Evolutionary conservation across 1,139 yeast species (phyloP), one percentile per base, ranked within the genome.

Genomic region (Geotrichum klebahnii): DNA sequence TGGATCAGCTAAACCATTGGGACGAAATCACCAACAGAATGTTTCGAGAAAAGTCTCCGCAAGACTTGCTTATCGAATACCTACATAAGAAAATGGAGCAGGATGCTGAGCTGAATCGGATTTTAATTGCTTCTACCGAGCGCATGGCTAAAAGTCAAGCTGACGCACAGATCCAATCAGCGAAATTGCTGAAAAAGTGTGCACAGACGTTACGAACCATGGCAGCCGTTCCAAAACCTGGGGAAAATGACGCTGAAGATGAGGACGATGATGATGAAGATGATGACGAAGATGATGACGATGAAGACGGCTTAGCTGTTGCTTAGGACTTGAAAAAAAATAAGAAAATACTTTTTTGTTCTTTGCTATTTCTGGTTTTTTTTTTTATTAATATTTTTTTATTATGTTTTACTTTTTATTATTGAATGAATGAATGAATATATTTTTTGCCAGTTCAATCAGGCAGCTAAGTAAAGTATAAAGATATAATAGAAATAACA

Each of bases 261-360:
- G 35, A 47, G 20, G 24, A 19, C 24, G 51, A 47, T 8, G 46
- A 36, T n/a, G 28, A 33, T n/a, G 51, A 47, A 5, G 46, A 19
- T 3, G 46, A 35, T 24, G 41, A 38, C 3, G 49, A 45, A 1
- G 44, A 35, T 3, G 44, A 45, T 20, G 49, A 38, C 5, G 38
- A 5, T n/a, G 23, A 35, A 16, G 8, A 35, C 17, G 20, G 12
- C 16, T 14, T 5, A 32, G n/a, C 35, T 78, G 67, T 80, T 89
- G n/a, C n/a, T n/a, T n/a, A n/a, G n/a, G n/a, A n/a, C n/a, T n/a
- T n/a, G n/a, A n/a, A n/a, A n/a, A n/a, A n/a, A n/a, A n/a, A n/a
- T n/a, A n/a, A n/a, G n/a, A n/a, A n/a, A n/a, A n/a, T n/a, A n/a
- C n/a, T n/a, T n/a, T n/a, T n/a, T n/a, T n/a, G n/a, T n/a, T n/a